phyloP scores from a whole-genome alignment of 805 yeast genomes.

The Nakazawaea anatomiae region DNA sequence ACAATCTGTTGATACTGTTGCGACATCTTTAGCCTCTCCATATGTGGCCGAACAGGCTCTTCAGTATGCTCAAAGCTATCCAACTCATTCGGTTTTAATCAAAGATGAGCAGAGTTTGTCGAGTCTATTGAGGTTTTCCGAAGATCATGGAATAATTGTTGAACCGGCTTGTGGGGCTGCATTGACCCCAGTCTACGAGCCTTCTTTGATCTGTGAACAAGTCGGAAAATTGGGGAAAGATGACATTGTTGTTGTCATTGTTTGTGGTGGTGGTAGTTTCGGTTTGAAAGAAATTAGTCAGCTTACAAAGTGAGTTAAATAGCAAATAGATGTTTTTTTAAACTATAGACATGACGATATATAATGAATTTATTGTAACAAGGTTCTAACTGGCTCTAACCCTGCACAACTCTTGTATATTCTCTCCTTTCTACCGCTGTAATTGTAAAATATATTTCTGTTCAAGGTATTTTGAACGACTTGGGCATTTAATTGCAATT shows the following conservation, averaged over 20 bases:
- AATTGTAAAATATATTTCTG: conserved; percentile 8
- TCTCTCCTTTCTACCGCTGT: conserved; percentile 8
- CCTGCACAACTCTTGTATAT: conserved; percentile 10
- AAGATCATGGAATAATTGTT: conserved; percentile 44
- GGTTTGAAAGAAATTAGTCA: neutral
- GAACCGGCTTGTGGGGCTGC: conserved; percentile 79
- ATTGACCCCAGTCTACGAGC: conserved; percentile 43
- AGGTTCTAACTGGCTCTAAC: conserved; percentile 5
- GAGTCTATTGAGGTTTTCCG: conserved; percentile 44
- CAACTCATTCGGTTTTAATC: conserved; percentile 35
- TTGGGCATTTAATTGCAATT: conserved; percentile 12
- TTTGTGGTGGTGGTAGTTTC: conserved; percentile 43
- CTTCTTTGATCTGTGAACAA: conserved; percentile 21
- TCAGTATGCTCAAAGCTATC: conserved; percentile 34
- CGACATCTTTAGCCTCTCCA: conserved; percentile 60
- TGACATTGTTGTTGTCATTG: conserved; percentile 46
- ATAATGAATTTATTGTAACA: neutral
- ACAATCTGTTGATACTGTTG: conserved; percentile 42
- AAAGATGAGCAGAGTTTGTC: conserved; percentile 51
- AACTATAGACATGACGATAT: neutral
- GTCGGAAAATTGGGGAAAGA: conserved; percentile 31
- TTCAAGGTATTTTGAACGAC: conserved; percentile 12
- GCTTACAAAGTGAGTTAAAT: neutral
- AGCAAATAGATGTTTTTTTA: neutral
- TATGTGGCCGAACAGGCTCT: conserved; percentile 47